Percentiles rank a stretch among this genome's conserved stretches.
Conservation (phyloP, 176 grass and related monocot genomes). For the Otatea glauca region DNA sequence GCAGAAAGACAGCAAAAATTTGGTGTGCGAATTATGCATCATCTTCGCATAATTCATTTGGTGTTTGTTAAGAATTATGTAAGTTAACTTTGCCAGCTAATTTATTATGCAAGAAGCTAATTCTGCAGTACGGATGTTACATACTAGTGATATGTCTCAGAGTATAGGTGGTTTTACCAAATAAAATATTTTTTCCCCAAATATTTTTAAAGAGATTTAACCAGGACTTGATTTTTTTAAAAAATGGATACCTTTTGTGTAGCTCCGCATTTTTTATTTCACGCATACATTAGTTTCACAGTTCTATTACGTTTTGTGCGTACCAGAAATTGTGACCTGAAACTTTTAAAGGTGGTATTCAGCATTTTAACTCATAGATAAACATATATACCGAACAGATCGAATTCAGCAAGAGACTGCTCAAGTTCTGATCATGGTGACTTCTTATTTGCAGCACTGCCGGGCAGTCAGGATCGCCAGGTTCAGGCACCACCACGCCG, state of each 20-base stretch:
- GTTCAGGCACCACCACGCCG: not conserved
- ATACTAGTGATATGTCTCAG: not conserved
- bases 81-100: not conserved
- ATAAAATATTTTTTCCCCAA: not conserved
- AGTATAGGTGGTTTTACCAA: not conserved
- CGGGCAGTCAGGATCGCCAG: constrained; percentile 31
- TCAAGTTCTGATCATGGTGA: not conserved
- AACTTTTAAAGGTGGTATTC: not conserved
- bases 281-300: not conserved
- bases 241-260: not conserved
- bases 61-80: not conserved
- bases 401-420: not conserved
- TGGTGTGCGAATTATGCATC: not conserved
- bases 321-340: not conserved
- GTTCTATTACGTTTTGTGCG: not conserved
- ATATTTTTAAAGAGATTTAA: not conserved
- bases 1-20: not conserved
- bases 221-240: not conserved
- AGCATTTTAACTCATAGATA: not conserved
- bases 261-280: not conserved
- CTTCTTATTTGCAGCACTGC: constrained; percentile 39
- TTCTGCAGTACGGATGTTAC: not conserved
- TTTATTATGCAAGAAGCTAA: not conserved
- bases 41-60: not conserved
- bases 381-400: not conserved